Conservation (phyloP, 495 filamentous ascomycete genomes). For the Penicillium fimorum region DNA sequence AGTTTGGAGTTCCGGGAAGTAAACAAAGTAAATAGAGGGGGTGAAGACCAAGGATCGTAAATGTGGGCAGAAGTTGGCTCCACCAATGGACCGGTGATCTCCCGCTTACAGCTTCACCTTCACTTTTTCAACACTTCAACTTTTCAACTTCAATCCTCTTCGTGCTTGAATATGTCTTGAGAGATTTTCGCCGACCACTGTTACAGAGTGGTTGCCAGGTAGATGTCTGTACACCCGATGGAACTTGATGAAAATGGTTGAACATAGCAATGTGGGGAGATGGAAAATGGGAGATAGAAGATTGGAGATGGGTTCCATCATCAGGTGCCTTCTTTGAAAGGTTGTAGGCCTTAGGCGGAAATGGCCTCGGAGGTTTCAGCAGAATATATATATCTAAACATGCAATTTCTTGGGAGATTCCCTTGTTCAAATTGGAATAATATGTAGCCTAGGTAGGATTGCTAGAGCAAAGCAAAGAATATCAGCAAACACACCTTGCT, state of each 20-base stretch:
- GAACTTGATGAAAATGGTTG: neutral
- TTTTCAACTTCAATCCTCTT: neutral
- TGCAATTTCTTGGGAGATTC: neutral
- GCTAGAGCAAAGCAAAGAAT: neutral
- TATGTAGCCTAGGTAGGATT: neutral
- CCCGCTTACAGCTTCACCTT: slow-evolving; percentile 13
- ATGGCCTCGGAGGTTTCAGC: neutral
- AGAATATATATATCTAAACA: neutral
- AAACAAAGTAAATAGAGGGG: slow-evolving; percentile 6
- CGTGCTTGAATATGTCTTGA: neutral
- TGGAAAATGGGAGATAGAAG: neutral
- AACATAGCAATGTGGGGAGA: neutral
- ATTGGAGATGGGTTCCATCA: neutral
- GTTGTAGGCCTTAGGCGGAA: neutral
- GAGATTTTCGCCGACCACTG: neutral
- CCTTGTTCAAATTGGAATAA: neutral
- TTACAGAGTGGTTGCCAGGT: neutral
- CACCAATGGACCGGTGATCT: slow-evolving; percentile 7
- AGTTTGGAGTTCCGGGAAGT: neutral
- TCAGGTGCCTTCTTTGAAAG: neutral
- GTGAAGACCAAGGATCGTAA: slow-evolving; percentile 16
- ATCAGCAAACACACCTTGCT: neutral
- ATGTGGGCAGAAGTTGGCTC: slow-evolving; percentile 7
- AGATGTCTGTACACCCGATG: neutral
- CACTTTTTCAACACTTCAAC: neutral